These are phyloP conservation scores for Carallia pectinifolia DNA, from an alignment of 345 rosid genomes.

Conservation along the genomic window DNA sequence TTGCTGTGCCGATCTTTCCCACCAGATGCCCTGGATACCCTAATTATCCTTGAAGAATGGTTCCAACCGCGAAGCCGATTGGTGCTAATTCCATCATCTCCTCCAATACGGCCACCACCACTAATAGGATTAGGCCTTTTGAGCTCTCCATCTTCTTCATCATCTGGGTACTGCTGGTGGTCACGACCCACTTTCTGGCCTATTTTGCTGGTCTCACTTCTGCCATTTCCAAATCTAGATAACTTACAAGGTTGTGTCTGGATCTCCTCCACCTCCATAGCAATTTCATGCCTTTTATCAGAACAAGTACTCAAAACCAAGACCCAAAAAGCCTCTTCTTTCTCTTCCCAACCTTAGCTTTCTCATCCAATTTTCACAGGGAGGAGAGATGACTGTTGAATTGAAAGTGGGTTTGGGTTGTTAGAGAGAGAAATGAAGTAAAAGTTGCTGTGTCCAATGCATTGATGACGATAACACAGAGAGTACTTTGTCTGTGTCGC, in stretches of 20 bases:
- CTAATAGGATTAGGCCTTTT: conserved; percentile 32
- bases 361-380: neutral
- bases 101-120: conserved; percentile 18
- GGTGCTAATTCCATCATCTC: conserved; percentile 16
- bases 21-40: conserved; percentile 96
- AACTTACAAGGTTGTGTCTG: conserved; percentile 58
- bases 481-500: conserved; percentile 44
- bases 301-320: conserved; percentile 23
- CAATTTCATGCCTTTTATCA: conserved; percentile 66
- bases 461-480: conserved; percentile 58
- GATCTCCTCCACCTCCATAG: conserved; percentile 82
- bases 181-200: conserved; percentile 25
- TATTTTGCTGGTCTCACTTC: conserved; percentile 35
- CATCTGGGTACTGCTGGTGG: conserved; percentile 31
- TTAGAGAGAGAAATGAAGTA: conserved; percentile 16
- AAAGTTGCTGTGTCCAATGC: conserved; percentile 50
- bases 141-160: conserved; percentile 51
- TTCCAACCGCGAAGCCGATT: conserved; percentile 63
- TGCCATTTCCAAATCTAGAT: conserved; percentile 51
- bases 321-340: conserved; percentile 14
- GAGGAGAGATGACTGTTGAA: conserved; percentile 7
- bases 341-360: neutral
- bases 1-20: conserved; percentile 99
- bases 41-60: conserved; percentile 75
- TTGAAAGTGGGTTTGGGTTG: neutral